Base-by-base conservation (phyloP, 257 asterid species). In the Jasminum sambac region DNA sequence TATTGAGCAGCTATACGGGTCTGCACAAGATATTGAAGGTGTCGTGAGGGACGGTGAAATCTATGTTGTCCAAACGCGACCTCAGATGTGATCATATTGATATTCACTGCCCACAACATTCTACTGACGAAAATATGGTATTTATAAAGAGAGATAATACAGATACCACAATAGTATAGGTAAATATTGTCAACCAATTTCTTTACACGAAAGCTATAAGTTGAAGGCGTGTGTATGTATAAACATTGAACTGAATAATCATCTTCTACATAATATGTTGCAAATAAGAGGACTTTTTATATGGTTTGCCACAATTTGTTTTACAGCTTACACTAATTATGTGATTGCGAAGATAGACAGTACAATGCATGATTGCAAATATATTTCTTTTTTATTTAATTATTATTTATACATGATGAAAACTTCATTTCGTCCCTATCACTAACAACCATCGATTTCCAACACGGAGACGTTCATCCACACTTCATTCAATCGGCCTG, bases 11-110 rank as follows among this genome's bases (percentile, higher is more conserved):
- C 83, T 94, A 21, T 89, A 88, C 37, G 95, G 99, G 42, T 83
- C 96, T 63, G 85, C 99, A 61, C 99, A 95, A 80, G 99, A 89
- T 72, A 91, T 91, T 40, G 99, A 95, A 80, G 98, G 99, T 44
- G 99, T 85, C 6, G 97, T 95, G 59, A 87, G 81, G 82, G 98
- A 91, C 19, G 98, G 98, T 6, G 81, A 91, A 70, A 82, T 95
- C 37, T 95, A 88, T 48, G 97, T 95, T 25, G 99, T 95, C 79
- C 99, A 95, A 86, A 95, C 99, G 60, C 87, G 99, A 74, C 98
- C 99, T 1, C 99, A 89, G 69, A 84, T 91, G 95, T 95, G 87
- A 90, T 74, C 68, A 37, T n/a, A 36, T 26, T 36, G 17, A 9
- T 50, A 50, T 50, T 50, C 6, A 11, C 26, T 26, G 3, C 24